Evolutionary conservation across 164 flowering plant species (phyloP).

Genomic region (Tinospora cordifolia): DNA sequence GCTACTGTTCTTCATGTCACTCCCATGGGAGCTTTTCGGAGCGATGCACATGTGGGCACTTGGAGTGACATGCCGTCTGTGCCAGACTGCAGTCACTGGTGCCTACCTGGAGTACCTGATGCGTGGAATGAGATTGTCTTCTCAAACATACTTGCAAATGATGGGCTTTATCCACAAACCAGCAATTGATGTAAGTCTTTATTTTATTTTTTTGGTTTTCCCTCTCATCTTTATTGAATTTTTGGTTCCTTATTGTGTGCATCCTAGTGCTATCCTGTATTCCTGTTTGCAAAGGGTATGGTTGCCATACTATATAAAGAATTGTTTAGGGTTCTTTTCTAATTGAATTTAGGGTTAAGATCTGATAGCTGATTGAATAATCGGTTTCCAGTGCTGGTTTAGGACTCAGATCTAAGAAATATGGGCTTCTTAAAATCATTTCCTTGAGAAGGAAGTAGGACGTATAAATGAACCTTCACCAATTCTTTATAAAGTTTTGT

Average conservation of each 20-base stretch:
- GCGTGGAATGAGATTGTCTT: slow-evolving; percentile 75
- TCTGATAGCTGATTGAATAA: neutral
- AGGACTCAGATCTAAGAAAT: neutral
- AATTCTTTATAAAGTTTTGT: neutral
- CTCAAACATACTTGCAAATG: slow-evolving; percentile 25
- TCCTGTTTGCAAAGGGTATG: neutral
- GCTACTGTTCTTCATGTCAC: slow-evolving; percentile 59
- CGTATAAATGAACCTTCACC: neutral
- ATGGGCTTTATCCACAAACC: slow-evolving; percentile 8
- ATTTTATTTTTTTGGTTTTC: no score
- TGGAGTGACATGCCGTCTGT: slow-evolving; percentile 65
- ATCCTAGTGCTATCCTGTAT: neutral
- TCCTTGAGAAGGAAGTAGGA: neutral
- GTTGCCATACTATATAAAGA: neutral
- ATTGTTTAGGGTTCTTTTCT: neutral
- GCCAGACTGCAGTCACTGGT: slow-evolving; percentile 94
- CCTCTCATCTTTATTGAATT: neutral
- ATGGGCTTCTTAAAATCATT: neutral
- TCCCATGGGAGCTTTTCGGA: slow-evolving; percentile 56
- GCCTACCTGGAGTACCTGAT: slow-evolving; percentile 92
- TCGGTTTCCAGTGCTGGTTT: neutral
- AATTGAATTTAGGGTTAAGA: neutral
- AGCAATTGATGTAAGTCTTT: slow-evolving; percentile 1
- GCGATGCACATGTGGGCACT: slow-evolving; percentile 79
- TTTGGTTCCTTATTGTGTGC: neutral